phyloP scores from a whole-genome alignment of 176 grass and related monocot species.

The Raddia guianensis region DNA sequence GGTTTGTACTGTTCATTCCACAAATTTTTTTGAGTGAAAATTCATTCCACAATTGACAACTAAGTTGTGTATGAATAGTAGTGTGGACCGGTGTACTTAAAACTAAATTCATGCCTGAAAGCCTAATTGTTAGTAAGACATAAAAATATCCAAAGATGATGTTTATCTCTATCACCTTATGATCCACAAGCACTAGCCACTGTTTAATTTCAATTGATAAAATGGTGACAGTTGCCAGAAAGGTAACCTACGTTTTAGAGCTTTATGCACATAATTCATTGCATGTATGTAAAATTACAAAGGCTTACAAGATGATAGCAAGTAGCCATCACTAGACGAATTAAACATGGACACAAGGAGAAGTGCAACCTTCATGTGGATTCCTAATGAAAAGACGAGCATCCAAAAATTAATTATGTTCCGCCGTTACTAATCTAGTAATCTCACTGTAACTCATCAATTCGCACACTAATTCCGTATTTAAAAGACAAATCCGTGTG shows the following conservation, averaged over 20 bases:
- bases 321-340: background rate
- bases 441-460: background rate
- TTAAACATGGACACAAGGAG: background rate
- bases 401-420: background rate
- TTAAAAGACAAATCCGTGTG: background rate
- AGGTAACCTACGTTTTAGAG: background rate
- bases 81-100: background rate
- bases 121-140: background rate
- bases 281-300: background rate
- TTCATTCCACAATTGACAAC: background rate
- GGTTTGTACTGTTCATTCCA: background rate
- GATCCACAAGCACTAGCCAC: background rate
- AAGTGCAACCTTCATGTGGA: background rate
- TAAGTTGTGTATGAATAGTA: background rate
- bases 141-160: background rate
- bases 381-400: background rate
- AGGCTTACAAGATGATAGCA: background rate
- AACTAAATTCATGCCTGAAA: background rate
- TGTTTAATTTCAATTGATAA: background rate
- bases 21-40: too few species aligned
- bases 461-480: background rate
- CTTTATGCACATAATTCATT: background rate
- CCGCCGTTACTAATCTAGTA: background rate
- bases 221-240: background rate
- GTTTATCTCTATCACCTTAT: background rate